Base-by-base conservation (phyloP, 2,329 filamentous ascomycete species). In the Aspergillus fructus region DNA sequence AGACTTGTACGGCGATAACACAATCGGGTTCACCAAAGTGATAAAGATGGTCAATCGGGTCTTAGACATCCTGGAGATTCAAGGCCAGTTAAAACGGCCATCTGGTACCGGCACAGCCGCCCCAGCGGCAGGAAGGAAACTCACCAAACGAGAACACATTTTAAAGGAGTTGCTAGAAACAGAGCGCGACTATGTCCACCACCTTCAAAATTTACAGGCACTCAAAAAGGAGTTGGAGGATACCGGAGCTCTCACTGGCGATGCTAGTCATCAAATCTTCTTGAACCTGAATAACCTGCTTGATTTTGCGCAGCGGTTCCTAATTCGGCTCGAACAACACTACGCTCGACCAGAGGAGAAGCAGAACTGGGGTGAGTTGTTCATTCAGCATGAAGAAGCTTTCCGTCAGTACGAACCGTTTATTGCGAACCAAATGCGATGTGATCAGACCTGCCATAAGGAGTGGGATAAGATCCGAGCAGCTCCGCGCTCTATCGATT, bases 361-460 rank as follows among this genome's bases (percentile, higher is more conserved):
- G 60, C 94, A 99, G 73, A 89, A 93, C 72, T 99, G 94, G 94
- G 94, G 94, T n/a, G 83, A 86, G n/a, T 85, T 96, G 0, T 97
- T 97, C 70, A 83, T 89, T 13, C 81, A 87, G 13, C 92, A 93
- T 70, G 91, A 94, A 71, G 90, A 94, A 58, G 85, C 87, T 0
- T 97, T 99, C 74, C 86, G 89, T 61, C 93, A 96, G 59, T 99
- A 99, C 72, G 91, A 96, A 68, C 93, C 93, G 2, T 99, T 97
- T 68, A 97, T 97, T 66, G 91, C 94, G 34, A 99, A 99, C 70
- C 93, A 97, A 77, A 87, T 91, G 64, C 93, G 91, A 71, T 96
- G 93, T 58, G 92, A 93, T 53, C 85, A 89, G 64, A 85, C 90
- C n/a, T 93, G 92, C 13, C 87, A 90, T 65, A 84, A 88, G 59